phyloP scores from a whole-genome alignment of 2,329 filamentous ascomycete genomes.

The Fusarium sp. region DNA sequence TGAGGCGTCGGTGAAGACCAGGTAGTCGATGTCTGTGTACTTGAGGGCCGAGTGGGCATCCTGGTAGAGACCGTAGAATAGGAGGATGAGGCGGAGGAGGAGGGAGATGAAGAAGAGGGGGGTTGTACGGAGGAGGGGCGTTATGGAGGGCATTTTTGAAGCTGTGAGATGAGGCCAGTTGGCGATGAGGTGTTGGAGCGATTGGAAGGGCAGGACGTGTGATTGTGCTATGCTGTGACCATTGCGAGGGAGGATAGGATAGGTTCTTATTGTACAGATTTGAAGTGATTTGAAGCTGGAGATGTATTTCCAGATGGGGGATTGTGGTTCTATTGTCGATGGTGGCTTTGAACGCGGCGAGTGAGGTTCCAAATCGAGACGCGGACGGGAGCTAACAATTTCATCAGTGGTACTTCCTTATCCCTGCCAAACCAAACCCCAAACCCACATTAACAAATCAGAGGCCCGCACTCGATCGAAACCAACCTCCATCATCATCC shows the following conservation, averaged over 20 bases:
- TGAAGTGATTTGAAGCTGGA: neutral
- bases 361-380: conserved; percentile 22
- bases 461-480: conserved; percentile 20
- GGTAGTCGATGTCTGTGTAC: conserved; percentile 99
- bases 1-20: conserved; percentile 96
- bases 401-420: conserved; percentile 18
- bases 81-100: conserved; percentile 75
- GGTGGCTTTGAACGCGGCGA: conserved; percentile 15
- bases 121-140: conserved; percentile 46
- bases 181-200: conserved; percentile 31
- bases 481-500: conserved; percentile 38
- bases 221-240: conserved; percentile 5
- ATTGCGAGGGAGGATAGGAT: conserved; percentile 24
- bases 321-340: conserved; percentile 25
- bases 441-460: conserved; percentile 33
- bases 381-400: conserved; percentile 33
- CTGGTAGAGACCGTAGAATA: conserved; percentile 92
- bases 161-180: conserved; percentile 37
- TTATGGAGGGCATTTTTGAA: conserved; percentile 35
- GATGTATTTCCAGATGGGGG: neutral
- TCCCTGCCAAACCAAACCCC: conserved; percentile 29
- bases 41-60: conserved; percentile 92
- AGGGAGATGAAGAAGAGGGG: conserved; percentile 68
- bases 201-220: conserved; percentile 5
- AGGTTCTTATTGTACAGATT: neutral